Evolutionary conservation across 495 filamentous ascomycete species (phyloP), one percentile per base, ranked within the genome.

Genomic region (Trichoderma virens): DNA sequence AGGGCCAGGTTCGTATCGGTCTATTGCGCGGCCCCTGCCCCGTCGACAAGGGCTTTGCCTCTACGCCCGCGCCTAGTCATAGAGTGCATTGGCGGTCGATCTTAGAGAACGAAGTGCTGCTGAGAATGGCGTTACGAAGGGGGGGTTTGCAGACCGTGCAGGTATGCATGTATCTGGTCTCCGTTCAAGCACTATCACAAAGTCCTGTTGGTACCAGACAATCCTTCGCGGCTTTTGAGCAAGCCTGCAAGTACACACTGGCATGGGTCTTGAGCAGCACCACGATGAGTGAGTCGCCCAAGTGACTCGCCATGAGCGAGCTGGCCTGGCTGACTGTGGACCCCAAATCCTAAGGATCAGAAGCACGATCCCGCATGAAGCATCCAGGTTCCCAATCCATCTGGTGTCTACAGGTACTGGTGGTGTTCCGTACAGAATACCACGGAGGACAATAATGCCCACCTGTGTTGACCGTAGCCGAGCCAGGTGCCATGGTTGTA

Each of bases 61-160:
- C 23, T 47, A 56, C 51, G 51, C 51, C 51, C 51, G 51, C 51
- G 51, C 9, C 51, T 27, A 56, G 51, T 18, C 27, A 30, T 56
- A 56, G 51, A 18, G 51, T 56, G 51, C 51, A 56, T 56, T 56
- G 51, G 51, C 51, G 51, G 51, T 56, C 51, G 51, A 56, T 56
- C 51, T 27, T 56, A 16, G 6, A 41, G 23, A 56, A 30, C 51
- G 14, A n/a, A 56, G 25, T 27, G 25, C 20, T 56, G 23, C 51
- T 56, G 25, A 30, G 14, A 56, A 30, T 56, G 51, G 51, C 25
- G 23, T 51, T 51, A n/a, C 45, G 23, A 51, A 35, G 32, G 45
- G 25, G n/a, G 51, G 25, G 23, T 16, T 27, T 56, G 51, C 51
- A 56, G 51, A n/a, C 41, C 3, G 41, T 45, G 16, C 41, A n/a